Evolutionary conservation across 805 yeast genomes (phyloP).

Genomic region (Zygosaccharomyces lentus): DNA sequence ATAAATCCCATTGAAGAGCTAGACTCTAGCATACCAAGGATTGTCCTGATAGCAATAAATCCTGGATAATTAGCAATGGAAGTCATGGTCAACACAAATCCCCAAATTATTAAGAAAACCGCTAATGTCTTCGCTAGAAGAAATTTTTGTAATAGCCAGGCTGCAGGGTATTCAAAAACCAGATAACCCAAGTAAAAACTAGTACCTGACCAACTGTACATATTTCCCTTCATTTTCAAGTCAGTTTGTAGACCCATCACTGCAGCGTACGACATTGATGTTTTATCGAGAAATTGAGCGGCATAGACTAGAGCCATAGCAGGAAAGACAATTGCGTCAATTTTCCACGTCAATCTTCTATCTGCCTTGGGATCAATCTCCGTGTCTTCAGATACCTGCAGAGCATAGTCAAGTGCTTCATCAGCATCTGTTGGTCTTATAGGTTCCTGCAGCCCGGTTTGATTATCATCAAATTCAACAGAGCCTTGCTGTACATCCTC

Average conservation of each 20-base stretch:
- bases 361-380: conserved; percentile 27
- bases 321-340: conserved; percentile 39
- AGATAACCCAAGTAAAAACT: conserved; percentile 47
- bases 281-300: conserved; percentile 40
- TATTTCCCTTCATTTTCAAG: conserved; percentile 36
- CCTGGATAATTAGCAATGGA: too few species aligned
- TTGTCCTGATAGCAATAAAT: conserved; percentile 27
- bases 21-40: conserved; percentile 44
- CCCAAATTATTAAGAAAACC: conserved; percentile 36
- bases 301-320: conserved; percentile 36
- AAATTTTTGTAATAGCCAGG: conserved; percentile 38
- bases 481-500: conserved; percentile 11
- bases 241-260: conserved; percentile 38
- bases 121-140: conserved; percentile 41
- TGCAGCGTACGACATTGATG: conserved; percentile 38
- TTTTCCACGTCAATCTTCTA: conserved; percentile 35
- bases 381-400: neutral
- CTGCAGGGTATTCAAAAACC: conserved; percentile 44
- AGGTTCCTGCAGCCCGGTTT: conserved; percentile 2
- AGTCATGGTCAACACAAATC: conserved; percentile 26
- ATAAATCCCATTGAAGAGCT: too few species aligned
- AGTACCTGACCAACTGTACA: conserved; percentile 44
- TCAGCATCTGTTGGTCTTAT: conserved; percentile 12
- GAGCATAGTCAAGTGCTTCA: conserved; percentile 8
- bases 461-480: conserved; percentile 4